phyloP scores from a whole-genome alignment of 2,329 filamentous ascomycete genomes.

The Tolypocladium nubicola region DNA sequence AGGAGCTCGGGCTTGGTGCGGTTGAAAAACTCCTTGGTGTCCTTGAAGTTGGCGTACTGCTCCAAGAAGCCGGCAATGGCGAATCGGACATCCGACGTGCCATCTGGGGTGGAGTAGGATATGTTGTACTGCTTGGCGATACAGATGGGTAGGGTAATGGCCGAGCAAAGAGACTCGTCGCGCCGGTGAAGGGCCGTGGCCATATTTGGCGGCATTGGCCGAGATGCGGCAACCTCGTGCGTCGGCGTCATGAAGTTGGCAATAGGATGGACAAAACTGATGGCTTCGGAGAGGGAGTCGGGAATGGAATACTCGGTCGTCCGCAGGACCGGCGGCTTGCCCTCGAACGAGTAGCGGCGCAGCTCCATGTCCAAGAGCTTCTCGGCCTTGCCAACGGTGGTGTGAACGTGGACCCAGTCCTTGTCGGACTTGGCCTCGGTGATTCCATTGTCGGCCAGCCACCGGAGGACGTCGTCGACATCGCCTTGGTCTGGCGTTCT shows the following conservation, averaged over 20 bases:
- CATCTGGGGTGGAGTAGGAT: constrained; percentile 18
- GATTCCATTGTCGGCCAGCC: constrained; percentile 30
- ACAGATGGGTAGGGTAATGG: constrained; percentile 26
- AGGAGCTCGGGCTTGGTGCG: constrained; percentile 24
- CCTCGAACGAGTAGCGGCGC: constrained; percentile 28
- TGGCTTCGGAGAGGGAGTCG: constrained; percentile 20
- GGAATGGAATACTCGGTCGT: constrained; percentile 35
- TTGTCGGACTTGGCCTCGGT: constrained; percentile 18
- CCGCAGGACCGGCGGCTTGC: constrained; percentile 27
- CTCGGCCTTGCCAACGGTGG: constrained; percentile 27
- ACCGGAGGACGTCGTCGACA: constrained; percentile 25
- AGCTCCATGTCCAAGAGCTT: constrained; percentile 30
- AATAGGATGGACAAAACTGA: constrained; percentile 38
- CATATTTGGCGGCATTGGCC: background rate
- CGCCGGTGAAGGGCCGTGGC: background rate
- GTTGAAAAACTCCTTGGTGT: constrained; percentile 28
- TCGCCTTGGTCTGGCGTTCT: constrained; percentile 22
- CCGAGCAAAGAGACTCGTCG: constrained; percentile 1
- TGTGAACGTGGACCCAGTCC: constrained; percentile 31
- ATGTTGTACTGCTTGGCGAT: constrained; percentile 36
- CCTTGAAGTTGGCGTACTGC: constrained; percentile 32
- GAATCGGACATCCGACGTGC: constrained; percentile 25
- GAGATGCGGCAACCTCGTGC: constrained; percentile 12
- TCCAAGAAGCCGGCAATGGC: constrained; percentile 40
- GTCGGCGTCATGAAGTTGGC: constrained; percentile 37